phyloP scores from a whole-genome alignment of 768 basidiomycete genomes.

The Jaapia argillacea region DNA sequence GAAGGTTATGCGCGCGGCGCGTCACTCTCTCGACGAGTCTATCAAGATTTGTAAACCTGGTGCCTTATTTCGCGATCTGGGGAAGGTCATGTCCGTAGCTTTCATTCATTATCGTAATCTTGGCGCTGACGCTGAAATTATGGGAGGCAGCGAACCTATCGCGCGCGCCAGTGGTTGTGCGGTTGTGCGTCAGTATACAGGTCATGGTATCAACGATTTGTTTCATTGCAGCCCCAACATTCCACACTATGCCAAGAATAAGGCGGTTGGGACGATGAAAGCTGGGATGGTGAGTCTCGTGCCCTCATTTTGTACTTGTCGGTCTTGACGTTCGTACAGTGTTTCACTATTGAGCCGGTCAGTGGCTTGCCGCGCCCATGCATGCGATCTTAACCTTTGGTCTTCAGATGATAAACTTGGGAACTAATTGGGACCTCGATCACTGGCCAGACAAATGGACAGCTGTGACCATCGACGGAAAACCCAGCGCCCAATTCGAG shows the following conservation, averaged over 20 bases:
- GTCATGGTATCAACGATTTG: slow-evolving; percentile 80
- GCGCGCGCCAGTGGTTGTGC: slow-evolving; percentile 77
- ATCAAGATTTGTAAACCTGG: slow-evolving; percentile 95
- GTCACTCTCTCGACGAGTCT: slow-evolving; percentile 77
- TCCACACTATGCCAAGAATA: slow-evolving; percentile 92
- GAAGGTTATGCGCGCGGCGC: slow-evolving; percentile 74
- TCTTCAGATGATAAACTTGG: slow-evolving; percentile 85
- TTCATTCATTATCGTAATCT: background rate
- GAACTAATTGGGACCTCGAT: slow-evolving; percentile 61
- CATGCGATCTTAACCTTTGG: slow-evolving; percentile 4
- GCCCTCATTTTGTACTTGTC: slow-evolving; percentile 2
- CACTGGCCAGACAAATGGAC: slow-evolving; percentile 98
- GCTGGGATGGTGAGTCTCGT: slow-evolving; percentile 67
- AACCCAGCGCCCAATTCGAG: slow-evolving; percentile 92
- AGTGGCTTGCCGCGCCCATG: slow-evolving; percentile 13
- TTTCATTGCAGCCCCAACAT: slow-evolving; percentile 86
- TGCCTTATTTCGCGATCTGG: slow-evolving; percentile 78
- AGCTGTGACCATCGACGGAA: slow-evolving; percentile 85
- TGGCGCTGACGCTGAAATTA: slow-evolving; percentile 7
- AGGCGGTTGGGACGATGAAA: slow-evolving; percentile 89
- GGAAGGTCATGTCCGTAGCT: slow-evolving; percentile 69
- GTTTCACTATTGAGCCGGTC: slow-evolving; percentile 76
- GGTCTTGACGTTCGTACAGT: slow-evolving; percentile 24
- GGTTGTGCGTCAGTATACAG: slow-evolving; percentile 88
- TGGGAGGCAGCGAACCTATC: slow-evolving; percentile 61